Evolutionary conservation across 768 basidiomycete species (phyloP).

Genomic region (Mrakia blollopis): DNA sequence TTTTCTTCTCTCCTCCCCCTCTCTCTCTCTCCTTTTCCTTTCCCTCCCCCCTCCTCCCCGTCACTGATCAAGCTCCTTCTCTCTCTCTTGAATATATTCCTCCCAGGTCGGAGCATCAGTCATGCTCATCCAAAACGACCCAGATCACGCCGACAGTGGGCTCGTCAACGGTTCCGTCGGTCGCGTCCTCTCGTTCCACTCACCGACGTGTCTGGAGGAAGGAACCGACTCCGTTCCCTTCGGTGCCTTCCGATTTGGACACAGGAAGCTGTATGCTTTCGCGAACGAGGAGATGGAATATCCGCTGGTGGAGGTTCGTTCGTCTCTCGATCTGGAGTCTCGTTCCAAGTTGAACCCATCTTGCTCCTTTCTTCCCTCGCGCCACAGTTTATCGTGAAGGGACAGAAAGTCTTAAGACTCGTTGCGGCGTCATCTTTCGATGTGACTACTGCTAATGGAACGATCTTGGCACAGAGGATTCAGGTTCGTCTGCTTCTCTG

Average conservation of each 20-base stretch:
- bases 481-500: not conserved
- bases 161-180: slow-evolving; percentile 95
- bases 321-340: not conserved
- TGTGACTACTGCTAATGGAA: slow-evolving; percentile 54
- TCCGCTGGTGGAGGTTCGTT: slow-evolving; percentile 64
- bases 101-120: not conserved
- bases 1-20: slow-evolving; percentile 54
- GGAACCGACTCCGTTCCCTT: not conserved
- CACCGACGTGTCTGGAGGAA: not conserved
- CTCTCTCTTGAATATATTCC: too few relatives aligned
- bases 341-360: not conserved
- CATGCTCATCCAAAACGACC: slow-evolving; percentile 54
- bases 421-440: slow-evolving; percentile 74
- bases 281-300: slow-evolving; percentile 47
- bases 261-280: too few relatives aligned
- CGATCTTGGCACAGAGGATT: not conserved
- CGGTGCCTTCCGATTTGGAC: not conserved
- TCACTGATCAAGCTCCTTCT: not conserved
- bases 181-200: slow-evolving; percentile 65
- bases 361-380: not conserved
- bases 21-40: slow-evolving; percentile 59
- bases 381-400: slow-evolving; percentile 37
- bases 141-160: slow-evolving; percentile 51
- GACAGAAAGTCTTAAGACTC: slow-evolving; percentile 49
- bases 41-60: not conserved